Evolutionary conservation across 306 rosid genomes (phyloP).

Genomic region (Alnus rubra): DNA sequence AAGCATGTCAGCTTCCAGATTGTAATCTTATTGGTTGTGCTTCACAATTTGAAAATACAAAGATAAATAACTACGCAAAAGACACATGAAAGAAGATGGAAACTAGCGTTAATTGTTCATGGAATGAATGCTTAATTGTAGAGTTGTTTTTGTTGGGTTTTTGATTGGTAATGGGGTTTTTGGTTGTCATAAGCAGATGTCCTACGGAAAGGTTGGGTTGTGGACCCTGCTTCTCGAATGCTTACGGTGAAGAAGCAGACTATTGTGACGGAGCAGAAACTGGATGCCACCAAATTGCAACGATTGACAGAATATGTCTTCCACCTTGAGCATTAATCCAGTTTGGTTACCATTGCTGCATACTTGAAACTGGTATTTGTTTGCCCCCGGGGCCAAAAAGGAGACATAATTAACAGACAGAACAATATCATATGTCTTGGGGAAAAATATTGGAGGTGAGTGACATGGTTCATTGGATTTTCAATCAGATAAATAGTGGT

Average conservation of each 20-base stretch:
- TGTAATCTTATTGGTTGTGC: background rate
- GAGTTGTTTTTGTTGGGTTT: background rate
- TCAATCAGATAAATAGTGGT: background rate
- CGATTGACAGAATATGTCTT: slow-evolving; percentile 87
- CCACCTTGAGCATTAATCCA: slow-evolving; percentile 78
- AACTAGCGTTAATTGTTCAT: background rate
- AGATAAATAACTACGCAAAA: background rate
- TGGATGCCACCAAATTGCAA: slow-evolving; percentile 80
- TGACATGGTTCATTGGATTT: background rate
- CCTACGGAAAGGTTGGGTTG: slow-evolving; percentile 67
- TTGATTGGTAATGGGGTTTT: slow-evolving; percentile 1
- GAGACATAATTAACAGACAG: no score
- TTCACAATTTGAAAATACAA: background rate
- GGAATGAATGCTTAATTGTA: background rate
- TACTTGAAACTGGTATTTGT: slow-evolving; percentile 2
- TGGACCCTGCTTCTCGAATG: slow-evolving; percentile 75
- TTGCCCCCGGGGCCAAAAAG: no score
- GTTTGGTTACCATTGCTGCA: slow-evolving; percentile 8
- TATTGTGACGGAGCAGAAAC: slow-evolving; percentile 69
- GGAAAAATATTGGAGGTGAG: background rate
- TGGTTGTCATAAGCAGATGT: slow-evolving; percentile 52
- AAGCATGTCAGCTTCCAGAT: background rate
- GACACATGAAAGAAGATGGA: no score
- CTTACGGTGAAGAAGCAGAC: slow-evolving; percentile 78
- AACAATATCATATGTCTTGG: background rate